Conservation (phyloP, 306 rosid species). For the Rosa rugosa region DNA sequence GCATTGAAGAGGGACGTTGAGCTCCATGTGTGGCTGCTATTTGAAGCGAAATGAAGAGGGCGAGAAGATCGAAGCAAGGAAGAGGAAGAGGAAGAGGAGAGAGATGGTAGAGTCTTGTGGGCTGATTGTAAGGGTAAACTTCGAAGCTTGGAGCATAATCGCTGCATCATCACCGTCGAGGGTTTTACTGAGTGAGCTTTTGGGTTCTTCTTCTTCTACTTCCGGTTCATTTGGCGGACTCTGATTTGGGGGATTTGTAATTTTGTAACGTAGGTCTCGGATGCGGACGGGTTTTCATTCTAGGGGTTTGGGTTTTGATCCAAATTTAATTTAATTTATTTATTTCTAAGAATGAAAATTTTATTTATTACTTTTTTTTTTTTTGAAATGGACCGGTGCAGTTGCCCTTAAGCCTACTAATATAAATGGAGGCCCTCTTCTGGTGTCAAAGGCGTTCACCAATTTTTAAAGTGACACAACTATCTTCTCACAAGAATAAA, state of each 20-base stretch:
- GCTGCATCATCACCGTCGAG: constrained; percentile 46
- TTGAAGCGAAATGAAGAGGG: constrained; percentile 45
- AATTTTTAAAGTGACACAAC: no score
- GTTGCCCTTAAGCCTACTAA: no score
- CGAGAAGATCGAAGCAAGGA: constrained; percentile 49
- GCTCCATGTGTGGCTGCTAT: constrained; percentile 20
- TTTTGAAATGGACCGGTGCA: no score
- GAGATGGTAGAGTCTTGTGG: constrained; percentile 28
- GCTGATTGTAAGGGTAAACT: constrained; percentile 40
- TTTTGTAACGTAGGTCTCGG: not conserved
- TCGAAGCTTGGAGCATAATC: constrained; percentile 58
- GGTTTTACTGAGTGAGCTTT: not conserved
- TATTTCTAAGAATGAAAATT: no score
- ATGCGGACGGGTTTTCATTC: not conserved
- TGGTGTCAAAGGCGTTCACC: no score
- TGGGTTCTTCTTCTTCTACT: not conserved
- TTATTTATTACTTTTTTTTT: no score
- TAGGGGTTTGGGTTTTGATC: not conserved
- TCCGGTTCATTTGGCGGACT: not conserved
- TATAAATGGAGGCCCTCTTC: no score
- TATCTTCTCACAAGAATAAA: no score
- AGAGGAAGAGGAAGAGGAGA: constrained; percentile 31
- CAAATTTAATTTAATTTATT: no score
- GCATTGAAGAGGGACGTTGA: constrained; percentile 39
- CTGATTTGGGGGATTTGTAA: not conserved